Base-by-base conservation (phyloP, 257 asterid genomes). In the Voacanga thouarsii region DNA sequence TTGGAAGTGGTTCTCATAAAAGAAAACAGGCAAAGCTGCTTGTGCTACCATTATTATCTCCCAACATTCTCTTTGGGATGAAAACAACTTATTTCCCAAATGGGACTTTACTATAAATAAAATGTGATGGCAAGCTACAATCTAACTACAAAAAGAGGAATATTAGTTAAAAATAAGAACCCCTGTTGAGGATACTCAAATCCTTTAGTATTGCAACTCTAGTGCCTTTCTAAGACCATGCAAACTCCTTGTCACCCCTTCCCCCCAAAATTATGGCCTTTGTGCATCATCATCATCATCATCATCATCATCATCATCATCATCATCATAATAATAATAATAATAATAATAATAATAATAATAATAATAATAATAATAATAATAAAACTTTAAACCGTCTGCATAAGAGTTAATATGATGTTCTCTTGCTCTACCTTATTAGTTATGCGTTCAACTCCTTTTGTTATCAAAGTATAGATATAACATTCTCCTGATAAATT, bases 31-130 rank as follows among this genome's bases (percentile, higher is more conserved):
- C 76, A 83, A 67, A 15, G 87, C 85, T n/a, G n/a, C n/a, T n/a
- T 26, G 86, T 16, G 71, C 85, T 87, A 71, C 81, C 87, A 79
- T 85, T 88, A 79, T 88, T 88, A 71, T 90, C 94, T 82, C 92
- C 85, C 82, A 89, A 82, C 97, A 92, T 94, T 68, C 78, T 76
- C 56, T 69, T 71, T 50, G 33, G 51, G 11, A 56, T 43, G 60
- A 64, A 57, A 55, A 56, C 45, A 39, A 77, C 60, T 71, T 72
- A 75, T 30, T 41, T 67, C 76, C 80, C 74, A 60, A 44, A 45
- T 74, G 76, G 26, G 77, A 72, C 55, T 64, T 50, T 64, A 21
- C 50, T 71, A 71, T 85, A 57, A 75, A 77, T n/a, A 43, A 74
- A 61, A 71, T 73, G 75, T 74, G 64, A 53, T 56, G n/a, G 76